Evolutionary conservation across 2,329 filamentous ascomycete species (phyloP).

Genomic region (Pseudogymnoascus sp.): DNA sequence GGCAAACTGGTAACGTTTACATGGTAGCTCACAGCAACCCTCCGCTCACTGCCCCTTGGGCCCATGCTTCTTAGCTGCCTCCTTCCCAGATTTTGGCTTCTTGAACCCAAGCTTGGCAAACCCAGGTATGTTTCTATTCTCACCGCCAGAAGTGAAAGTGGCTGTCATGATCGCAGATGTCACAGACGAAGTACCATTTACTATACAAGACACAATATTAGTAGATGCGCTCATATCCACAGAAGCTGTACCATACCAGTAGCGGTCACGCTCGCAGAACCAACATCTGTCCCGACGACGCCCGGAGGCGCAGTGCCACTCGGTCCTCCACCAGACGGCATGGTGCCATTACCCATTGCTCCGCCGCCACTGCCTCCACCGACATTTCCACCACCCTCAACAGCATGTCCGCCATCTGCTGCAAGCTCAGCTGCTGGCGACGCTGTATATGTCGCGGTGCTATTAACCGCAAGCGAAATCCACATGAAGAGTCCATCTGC

Average conservation of each 20-base stretch:
- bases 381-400: background rate
- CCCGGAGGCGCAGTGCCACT: background rate
- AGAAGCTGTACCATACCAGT: background rate
- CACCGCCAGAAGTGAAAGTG: background rate
- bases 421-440: background rate
- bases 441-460: conserved; percentile 19
- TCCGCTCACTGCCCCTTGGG: background rate
- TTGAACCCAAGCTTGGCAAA: background rate
- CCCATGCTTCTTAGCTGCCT: background rate
- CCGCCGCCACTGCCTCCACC: background rate
- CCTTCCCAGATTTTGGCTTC: background rate
- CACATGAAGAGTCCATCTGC: conserved; percentile 49
- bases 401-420: background rate
- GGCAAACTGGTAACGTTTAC: background rate
- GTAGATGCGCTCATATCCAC: background rate
- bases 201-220: background rate
- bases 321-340: background rate
- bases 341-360: background rate
- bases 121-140: background rate
- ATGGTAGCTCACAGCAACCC: background rate
- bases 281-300: background rate
- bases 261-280: background rate
- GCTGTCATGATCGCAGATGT: background rate
- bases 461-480: conserved; percentile 47
- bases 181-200: background rate